Evolutionary conservation across 768 basidiomycete genomes (phyloP), one percentile per base, ranked within the genome.

Genomic region (Suillus fuscotomentosus): DNA sequence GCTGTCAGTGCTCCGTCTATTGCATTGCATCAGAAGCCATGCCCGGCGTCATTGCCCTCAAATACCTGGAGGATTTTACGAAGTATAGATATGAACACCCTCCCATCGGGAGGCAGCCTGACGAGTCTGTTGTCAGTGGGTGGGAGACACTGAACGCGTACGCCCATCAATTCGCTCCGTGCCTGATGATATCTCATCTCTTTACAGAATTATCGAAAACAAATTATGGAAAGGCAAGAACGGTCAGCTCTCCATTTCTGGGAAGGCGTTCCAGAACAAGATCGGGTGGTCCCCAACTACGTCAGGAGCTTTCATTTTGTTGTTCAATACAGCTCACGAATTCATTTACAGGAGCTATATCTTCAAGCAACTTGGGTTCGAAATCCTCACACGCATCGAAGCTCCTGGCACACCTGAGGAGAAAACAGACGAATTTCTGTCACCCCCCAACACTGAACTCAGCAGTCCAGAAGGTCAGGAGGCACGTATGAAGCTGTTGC

Each of bases 1-100:
- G 93, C 73, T 94, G 93, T 70, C 92, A 93, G 71, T 95, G 93
- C 74, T 88, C 87, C 27, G 76, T 89, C 67, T 91, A 89, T 71
- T 86, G 88, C 68, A 80, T 92, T 45, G 88, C 85, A 1, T 91
- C 89, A 27, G 81, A 83, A 17, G 78, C 88, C 60, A 87, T 94
- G 55, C 86, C 91, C 43, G 92, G 90, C 5, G 87, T 94, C 50
- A 81, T 95, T 64, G 86, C 89, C 9, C 75, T 80, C 56, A 84
- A 84, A 67, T 77, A 83, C 63, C 76, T 91, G 68, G 86, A 91
- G 39, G 87, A 87, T 64, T 85, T 91, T 61, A 74, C 81, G 9
- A 81, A 81, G 47, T 89, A 92, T 60, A 92, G 86, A 74, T 75
- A 73, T 63, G 76, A 79, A 15, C 84, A 87, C 68, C 92, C 92